Percentiles rank a stretch among this genome's conserved stretches.
These are phyloP conservation scores for Immersiporthe knoxdaviesiana DNA, from an alignment of 2,329 filamentous ascomycete genomes.

Conservation along the genomic window DNA sequence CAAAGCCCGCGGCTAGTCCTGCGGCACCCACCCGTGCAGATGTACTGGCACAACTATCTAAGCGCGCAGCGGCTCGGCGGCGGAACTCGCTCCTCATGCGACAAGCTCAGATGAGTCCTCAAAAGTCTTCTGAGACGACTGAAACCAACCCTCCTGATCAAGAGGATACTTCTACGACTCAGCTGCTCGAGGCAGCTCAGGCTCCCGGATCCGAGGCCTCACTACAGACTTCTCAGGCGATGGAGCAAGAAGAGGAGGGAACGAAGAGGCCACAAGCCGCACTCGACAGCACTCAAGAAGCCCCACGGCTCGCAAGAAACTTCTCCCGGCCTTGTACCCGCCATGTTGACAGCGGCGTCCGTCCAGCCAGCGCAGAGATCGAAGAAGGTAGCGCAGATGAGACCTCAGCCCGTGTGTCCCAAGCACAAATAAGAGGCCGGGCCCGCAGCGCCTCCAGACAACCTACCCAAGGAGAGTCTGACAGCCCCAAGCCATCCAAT, in stretches of 20 bases:
- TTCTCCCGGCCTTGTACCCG: slow-evolving; percentile 16
- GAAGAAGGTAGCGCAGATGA: neutral
- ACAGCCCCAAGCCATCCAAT: neutral
- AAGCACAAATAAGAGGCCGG: neutral
- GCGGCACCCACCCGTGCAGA: neutral
- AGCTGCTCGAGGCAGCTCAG: neutral
- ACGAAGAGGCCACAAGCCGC: neutral
- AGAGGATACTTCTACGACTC: neutral
- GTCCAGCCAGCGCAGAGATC: neutral
- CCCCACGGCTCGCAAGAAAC: slow-evolving; percentile 1
- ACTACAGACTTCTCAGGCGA: neutral
- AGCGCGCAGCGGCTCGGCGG: slow-evolving; percentile 23
- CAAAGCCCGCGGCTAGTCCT: neutral
- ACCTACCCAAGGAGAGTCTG: neutral
- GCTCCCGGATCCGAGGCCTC: neutral
- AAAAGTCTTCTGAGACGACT: neutral
- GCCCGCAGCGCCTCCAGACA: no score
- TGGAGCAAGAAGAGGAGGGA: slow-evolving; percentile 3
- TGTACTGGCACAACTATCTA: slow-evolving; percentile 10
- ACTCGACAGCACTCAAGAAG: neutral
- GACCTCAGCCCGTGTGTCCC: neutral
- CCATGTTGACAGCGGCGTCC: no score
- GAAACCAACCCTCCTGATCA: no score
- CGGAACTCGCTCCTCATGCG: slow-evolving; percentile 19
- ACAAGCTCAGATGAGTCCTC: neutral